A percentile compares a stretch with the other conserved stretches of the same genome.
phyloP scores from a whole-genome alignment of 2,329 filamentous ascomycete genomes.

The Lasiodiplodia citricola region DNA sequence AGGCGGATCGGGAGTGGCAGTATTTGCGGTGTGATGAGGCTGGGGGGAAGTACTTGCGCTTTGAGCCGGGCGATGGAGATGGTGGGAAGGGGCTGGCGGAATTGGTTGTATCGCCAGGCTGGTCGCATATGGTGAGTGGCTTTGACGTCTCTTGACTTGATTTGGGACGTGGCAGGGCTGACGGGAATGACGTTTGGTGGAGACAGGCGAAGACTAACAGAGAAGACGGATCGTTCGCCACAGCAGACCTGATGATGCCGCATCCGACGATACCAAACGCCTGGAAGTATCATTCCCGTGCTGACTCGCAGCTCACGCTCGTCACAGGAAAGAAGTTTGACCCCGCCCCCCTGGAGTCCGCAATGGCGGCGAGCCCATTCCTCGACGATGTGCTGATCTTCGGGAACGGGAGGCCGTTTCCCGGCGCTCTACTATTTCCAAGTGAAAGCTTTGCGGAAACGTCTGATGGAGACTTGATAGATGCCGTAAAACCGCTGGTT shows the following conservation, averaged over 20 bases:
- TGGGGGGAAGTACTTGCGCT: slow-evolving; percentile 50
- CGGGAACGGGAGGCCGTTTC: slow-evolving; percentile 61
- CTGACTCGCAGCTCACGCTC: slow-evolving; percentile 66
- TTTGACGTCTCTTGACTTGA: not conserved
- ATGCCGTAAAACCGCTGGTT: slow-evolving; percentile 51
- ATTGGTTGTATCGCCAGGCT: slow-evolving; percentile 59
- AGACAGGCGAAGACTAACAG: slow-evolving; percentile 60
- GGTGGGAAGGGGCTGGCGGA: slow-evolving; percentile 52
- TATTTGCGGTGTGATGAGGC: slow-evolving; percentile 58
- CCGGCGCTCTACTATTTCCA: slow-evolving; percentile 63
- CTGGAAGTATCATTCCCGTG: slow-evolving; percentile 67
- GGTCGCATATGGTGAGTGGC: slow-evolving; percentile 58
- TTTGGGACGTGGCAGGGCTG: not conserved
- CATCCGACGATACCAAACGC: slow-evolving; percentile 59
- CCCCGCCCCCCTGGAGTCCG: slow-evolving; percentile 64
- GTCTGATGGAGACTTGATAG: slow-evolving; percentile 47
- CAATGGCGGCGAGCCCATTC: slow-evolving; percentile 53
- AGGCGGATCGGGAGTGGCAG: slow-evolving; percentile 63
- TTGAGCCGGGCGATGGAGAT: slow-evolving; percentile 48
- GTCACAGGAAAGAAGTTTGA: slow-evolving; percentile 73
- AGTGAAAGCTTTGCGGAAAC: slow-evolving; percentile 35
- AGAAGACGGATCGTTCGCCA: slow-evolving; percentile 65
- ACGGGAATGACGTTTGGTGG: not conserved
- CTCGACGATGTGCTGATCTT: slow-evolving; percentile 66
- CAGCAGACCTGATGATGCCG: slow-evolving; percentile 65